Percentiles rank a stretch among this genome's conserved stretches.
phyloP scores from a whole-genome alignment of 495 filamentous ascomycete species.

The Aspergillus haitiensis region DNA sequence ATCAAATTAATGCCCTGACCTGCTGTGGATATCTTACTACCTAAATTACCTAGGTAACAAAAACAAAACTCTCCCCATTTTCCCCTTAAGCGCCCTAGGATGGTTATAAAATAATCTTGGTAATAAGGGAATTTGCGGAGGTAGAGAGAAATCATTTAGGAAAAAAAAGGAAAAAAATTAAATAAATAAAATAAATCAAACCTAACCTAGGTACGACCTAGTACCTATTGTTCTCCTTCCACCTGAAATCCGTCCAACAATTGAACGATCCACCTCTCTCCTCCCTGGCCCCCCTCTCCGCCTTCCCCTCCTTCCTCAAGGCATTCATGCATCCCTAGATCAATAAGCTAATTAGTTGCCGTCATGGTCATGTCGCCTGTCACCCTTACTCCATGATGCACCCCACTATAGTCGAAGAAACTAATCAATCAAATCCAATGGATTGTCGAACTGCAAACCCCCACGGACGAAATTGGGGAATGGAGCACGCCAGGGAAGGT shows the following conservation, averaged over 20 bases:
- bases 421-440: too few relatives aligned
- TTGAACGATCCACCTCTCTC: neutral
- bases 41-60: neutral
- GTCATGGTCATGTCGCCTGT: neutral
- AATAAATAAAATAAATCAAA: too few relatives aligned
- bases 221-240: conserved; percentile 5
- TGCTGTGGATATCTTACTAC: neutral
- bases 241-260: neutral
- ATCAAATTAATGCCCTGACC: too few relatives aligned
- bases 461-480: neutral
- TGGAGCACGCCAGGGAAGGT: neutral
- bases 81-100: too few relatives aligned
- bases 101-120: too few relatives aligned
- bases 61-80: too few relatives aligned
- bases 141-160: too few relatives aligned
- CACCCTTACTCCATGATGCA: neutral
- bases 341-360: neutral
- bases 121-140: too few relatives aligned
- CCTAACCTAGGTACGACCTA: too few relatives aligned
- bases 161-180: too few relatives aligned
- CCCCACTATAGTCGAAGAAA: neutral
- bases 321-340: conserved; percentile 17
- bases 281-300: neutral
- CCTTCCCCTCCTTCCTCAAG: neutral
- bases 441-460: neutral